Percentiles rank a stretch among this genome's conserved stretches.
phyloP scores from a whole-genome alignment of 1,284 basidiomycete genomes.

The Ceratobasidium sp. region DNA sequence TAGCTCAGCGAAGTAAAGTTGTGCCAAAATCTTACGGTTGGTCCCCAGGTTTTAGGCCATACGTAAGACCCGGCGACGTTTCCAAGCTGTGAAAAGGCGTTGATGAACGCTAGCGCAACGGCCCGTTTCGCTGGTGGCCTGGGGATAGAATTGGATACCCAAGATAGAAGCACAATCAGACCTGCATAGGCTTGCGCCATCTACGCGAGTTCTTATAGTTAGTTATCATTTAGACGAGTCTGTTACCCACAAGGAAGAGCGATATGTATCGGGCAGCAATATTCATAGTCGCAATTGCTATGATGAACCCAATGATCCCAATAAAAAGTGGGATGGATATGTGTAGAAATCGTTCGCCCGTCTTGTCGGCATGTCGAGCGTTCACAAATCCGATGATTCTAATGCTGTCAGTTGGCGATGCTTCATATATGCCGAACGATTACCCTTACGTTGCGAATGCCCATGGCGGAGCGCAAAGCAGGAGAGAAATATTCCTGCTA shows the following conservation, averaged over 20 bases:
- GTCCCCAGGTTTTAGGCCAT: constrained; percentile 23
- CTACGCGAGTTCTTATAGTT: constrained; percentile 5
- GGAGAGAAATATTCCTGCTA: constrained; percentile 60
- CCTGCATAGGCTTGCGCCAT: constrained; percentile 77
- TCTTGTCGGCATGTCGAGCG: constrained; percentile 69
- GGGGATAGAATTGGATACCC: constrained; percentile 72
- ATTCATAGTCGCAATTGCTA: constrained; percentile 74
- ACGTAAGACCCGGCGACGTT: constrained; percentile 77
- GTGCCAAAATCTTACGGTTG: too few species aligned
- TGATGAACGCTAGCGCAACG: constrained; percentile 73
- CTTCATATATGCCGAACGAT: not conserved
- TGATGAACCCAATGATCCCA: constrained; percentile 73
- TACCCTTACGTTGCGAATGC: constrained; percentile 63
- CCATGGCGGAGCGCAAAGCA: constrained; percentile 81
- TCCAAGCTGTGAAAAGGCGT: constrained; percentile 71
- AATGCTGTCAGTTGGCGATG: constrained; percentile 51
- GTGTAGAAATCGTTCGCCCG: constrained; percentile 69
- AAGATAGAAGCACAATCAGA: constrained; percentile 71
- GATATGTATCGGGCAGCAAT: constrained; percentile 70
- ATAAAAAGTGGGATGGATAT: constrained; percentile 59
- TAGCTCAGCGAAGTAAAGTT: constrained; percentile 51
- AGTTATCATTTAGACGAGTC: too few species aligned
- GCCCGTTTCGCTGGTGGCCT: constrained; percentile 73
- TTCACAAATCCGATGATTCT: constrained; percentile 41
- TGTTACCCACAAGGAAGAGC: constrained; percentile 55